These are phyloP conservation scores for Tulasnella sp. DNA, from an alignment of 768 basidiomycete species.

Conservation along the genomic window DNA sequence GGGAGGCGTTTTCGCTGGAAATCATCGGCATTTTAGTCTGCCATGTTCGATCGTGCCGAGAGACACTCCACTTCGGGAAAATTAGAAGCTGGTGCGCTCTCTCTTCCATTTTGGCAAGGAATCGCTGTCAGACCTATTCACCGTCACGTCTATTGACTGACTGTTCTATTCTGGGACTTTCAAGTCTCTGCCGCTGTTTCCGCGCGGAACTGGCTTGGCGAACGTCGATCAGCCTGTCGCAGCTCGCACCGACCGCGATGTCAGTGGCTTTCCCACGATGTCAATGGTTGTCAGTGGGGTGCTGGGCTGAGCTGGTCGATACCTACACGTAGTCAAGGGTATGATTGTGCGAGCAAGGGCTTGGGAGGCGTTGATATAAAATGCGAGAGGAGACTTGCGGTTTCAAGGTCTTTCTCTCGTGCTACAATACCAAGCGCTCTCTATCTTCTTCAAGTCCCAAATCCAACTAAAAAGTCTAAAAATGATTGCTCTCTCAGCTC, in stretches of 20 bases:
- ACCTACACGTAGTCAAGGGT: background rate
- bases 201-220: background rate
- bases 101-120: background rate
- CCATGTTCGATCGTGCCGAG: background rate
- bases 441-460: background rate
- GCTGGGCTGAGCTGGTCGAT: background rate
- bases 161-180: background rate
- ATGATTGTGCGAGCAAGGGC: constrained; percentile 2
- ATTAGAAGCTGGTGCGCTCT: background rate
- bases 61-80: background rate
- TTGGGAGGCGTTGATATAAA: background rate
- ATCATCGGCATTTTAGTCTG: background rate
- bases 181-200: background rate
- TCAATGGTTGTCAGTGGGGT: background rate
- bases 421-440: background rate
- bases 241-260: background rate
- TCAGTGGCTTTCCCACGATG: background rate
- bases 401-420: background rate
- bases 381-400: background rate
- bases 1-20: background rate
- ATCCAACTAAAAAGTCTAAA: background rate
- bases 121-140: background rate
- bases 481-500: constrained; percentile 14
- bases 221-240: constrained; percentile 6
- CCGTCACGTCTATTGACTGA: too few species aligned